phyloP scores from a whole-genome alignment of 495 filamentous ascomycete species.

The Penicillium herquei region DNA sequence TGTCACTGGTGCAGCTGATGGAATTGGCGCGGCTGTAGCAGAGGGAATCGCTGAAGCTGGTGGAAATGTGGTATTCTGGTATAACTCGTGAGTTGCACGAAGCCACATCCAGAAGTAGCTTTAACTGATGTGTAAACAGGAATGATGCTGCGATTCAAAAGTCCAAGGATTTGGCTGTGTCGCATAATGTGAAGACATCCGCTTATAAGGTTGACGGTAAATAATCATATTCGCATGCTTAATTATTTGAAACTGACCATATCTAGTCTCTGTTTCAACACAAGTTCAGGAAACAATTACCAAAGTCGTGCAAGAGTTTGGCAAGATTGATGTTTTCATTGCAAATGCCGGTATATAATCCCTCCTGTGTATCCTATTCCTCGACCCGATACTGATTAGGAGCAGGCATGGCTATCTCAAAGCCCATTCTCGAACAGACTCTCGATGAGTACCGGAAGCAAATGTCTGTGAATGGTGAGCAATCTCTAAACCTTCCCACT shows the following conservation, averaged over 20 bases:
- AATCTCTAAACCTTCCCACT: background rate
- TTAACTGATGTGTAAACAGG: slow-evolving; percentile 8
- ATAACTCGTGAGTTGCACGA: slow-evolving; percentile 34
- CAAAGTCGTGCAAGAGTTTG: slow-evolving; percentile 42
- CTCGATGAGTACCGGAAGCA: slow-evolving; percentile 47
- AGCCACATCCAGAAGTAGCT: too few species aligned
- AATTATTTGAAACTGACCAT: background rate
- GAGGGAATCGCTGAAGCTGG: slow-evolving; percentile 38
- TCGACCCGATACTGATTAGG: background rate
- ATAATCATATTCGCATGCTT: background rate
- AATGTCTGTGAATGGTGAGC: slow-evolving; percentile 41
- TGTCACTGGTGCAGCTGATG: slow-evolving; percentile 37
- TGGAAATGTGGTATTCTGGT: slow-evolving; percentile 35
- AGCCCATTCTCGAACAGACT: slow-evolving; percentile 45
- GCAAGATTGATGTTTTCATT: slow-evolving; percentile 48
- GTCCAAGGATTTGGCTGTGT: slow-evolving; percentile 26
- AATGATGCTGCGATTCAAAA: slow-evolving; percentile 35
- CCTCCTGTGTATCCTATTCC: background rate
- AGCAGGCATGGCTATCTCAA: slow-evolving; percentile 50
- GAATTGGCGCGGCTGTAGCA: slow-evolving; percentile 33
- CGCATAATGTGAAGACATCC: slow-evolving; percentile 32
- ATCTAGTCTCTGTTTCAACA: slow-evolving; percentile 35
- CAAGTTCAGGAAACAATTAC: slow-evolving; percentile 30
- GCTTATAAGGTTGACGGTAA: slow-evolving; percentile 43
- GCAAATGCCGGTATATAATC: slow-evolving; percentile 33